phyloP scores from a whole-genome alignment of 495 filamentous ascomycete species.

The Bryoglossum gracile region DNA sequence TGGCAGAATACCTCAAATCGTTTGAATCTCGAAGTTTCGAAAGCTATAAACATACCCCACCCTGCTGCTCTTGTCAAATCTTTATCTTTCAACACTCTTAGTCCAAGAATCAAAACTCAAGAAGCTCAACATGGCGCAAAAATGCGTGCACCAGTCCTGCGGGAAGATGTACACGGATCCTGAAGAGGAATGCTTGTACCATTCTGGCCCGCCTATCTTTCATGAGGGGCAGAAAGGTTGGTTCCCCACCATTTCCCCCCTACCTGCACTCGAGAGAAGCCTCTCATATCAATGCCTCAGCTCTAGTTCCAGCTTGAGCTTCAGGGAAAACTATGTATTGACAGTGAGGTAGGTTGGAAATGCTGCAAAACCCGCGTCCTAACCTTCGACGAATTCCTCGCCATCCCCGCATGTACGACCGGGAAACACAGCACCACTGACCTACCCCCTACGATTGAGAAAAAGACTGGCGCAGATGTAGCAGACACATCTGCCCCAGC shows the following conservation, averaged over 20 bases:
- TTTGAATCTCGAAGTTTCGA: too few relatives aligned
- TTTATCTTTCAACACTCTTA: too few relatives aligned
- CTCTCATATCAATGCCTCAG: background rate
- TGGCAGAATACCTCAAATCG: too few relatives aligned
- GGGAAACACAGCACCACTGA: constrained; percentile 87
- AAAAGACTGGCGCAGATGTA: constrained; percentile 31
- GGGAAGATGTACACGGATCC: constrained; percentile 79
- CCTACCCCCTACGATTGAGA: constrained; percentile 50
- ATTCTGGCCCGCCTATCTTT: constrained; percentile 90
- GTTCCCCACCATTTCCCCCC: too few relatives aligned
- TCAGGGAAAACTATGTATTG: background rate
- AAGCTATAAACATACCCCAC: too few relatives aligned
- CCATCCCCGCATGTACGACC: constrained; percentile 87
- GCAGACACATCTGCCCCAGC: constrained; percentile 25
- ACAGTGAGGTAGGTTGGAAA: constrained; percentile 80
- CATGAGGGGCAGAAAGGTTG: constrained; percentile 98
- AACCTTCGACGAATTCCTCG: constrained; percentile 97
- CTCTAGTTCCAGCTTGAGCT: background rate
- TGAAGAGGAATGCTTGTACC: constrained; percentile 82
- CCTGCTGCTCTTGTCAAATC: too few relatives aligned
- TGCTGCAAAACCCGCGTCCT: constrained; percentile 98
- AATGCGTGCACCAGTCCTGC: constrained; percentile 95
- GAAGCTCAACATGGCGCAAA: constrained; percentile 63
- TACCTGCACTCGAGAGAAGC: too few relatives aligned
- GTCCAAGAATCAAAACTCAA: background rate